phyloP scores from a whole-genome alignment of 2,329 filamentous ascomycete genomes.

The Ascochyta clinopodiicola region DNA sequence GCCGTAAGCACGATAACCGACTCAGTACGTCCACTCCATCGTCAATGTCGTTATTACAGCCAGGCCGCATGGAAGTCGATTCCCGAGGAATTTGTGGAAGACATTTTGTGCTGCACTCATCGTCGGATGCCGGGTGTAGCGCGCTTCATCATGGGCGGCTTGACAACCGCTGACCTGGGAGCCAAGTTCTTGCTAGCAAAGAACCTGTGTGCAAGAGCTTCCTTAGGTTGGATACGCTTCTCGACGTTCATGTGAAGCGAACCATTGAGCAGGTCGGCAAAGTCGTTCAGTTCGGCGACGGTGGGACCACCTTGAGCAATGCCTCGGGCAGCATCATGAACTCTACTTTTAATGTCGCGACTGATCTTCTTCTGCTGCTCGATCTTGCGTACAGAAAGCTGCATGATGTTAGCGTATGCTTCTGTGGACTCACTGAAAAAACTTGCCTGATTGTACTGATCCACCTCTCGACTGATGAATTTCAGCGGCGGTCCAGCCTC shows the following conservation, averaged over 20 bases:
- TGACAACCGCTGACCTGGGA: constrained; percentile 35
- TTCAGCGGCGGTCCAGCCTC: constrained; percentile 68
- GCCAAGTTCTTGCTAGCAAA: constrained; percentile 59
- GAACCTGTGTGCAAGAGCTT: constrained; percentile 90
- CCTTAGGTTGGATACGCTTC: constrained; percentile 83
- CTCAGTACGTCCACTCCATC: too few species aligned
- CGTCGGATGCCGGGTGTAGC: constrained; percentile 23
- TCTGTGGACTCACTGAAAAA: background rate
- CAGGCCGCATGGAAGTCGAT: background rate
- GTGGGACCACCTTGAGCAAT: constrained; percentile 71
- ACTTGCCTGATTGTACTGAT: constrained; percentile 53
- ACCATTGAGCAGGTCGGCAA: constrained; percentile 86
- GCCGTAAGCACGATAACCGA: background rate
- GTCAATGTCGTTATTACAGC: background rate
- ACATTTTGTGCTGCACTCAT: constrained; percentile 9
- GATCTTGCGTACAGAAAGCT: constrained; percentile 73
- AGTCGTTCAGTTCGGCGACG: constrained; percentile 77
- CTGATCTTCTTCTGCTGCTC: constrained; percentile 67
- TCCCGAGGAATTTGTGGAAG: background rate
- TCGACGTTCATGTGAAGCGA: constrained; percentile 91
- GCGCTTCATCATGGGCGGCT: constrained; percentile 35
- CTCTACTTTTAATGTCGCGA: constrained; percentile 76
- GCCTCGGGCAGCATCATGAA: constrained; percentile 73
- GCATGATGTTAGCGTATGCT: constrained; percentile 21
- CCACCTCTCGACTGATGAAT: constrained; percentile 77